Base-by-base conservation (phyloP, 2,329 filamentous ascomycete species). In the Neofusicoccum sp. region DNA sequence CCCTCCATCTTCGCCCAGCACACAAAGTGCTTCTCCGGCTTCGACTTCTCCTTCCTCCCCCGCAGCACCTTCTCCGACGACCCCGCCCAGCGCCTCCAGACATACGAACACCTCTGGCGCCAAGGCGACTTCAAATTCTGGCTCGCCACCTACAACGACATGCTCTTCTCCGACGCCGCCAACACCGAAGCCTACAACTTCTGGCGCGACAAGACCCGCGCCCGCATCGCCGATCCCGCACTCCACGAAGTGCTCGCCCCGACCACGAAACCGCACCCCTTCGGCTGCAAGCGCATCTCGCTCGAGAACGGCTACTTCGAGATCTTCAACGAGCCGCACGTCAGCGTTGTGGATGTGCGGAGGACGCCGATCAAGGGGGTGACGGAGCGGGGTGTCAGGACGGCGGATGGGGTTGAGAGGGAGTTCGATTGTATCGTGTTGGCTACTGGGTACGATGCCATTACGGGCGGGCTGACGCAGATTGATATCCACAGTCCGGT, bases 361-460 rank as follows among this genome's bases (percentile, higher is more conserved):
- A 51, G 53, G 2, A 66, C 76, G 1, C 70, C 71, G 0, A 83
- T 86, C 53, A 72, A 73, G 28, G 69, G 72, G 5, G 71, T 85
- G 26, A 77, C 82, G 3, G 68, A 75, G 3, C 74, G 77, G 11
- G 79, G 83, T 3, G 73, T 85, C 61, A 71, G 79, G 67, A 76
- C 83, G 20, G 72, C 71, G 0, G 78, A 78, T 2, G 82, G 82
- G 28, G 70, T 78, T 34, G 71, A 82, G 28, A 68, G 82, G 58
- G 73, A 80, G 31, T 76, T 84, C 6, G 85, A 87, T 66, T 77
- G 77, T 26, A 80, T 87, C 43, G 74, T 86, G 60, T 65, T 73
- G 57, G 76, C 70, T 26, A 79, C 72, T 0, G 78, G 78, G 0
- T 80, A 76, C 60, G 77, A 80, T 57, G 71, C 74, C 0, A 64